phyloP scores from a whole-genome alignment of 2,329 filamentous ascomycete genomes.

The Coniochaeta ligniaria region DNA sequence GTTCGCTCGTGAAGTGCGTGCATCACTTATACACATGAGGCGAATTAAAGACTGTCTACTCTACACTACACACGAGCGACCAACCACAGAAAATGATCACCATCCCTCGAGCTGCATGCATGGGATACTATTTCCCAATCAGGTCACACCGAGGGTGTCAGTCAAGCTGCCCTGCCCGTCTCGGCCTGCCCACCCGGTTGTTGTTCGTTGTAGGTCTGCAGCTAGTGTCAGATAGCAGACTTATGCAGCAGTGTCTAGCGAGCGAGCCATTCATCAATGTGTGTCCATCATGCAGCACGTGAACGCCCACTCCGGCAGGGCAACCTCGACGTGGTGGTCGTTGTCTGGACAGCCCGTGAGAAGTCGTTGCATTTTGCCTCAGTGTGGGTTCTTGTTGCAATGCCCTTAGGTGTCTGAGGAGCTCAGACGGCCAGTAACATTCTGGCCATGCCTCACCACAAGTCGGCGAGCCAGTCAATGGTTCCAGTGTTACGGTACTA shows the following conservation, averaged over 20 bases:
- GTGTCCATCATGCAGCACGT: background rate
- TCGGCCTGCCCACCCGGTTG: background rate
- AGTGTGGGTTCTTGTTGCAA: background rate
- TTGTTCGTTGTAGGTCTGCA: background rate
- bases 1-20: background rate
- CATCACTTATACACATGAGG: background rate
- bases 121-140: background rate
- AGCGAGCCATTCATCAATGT: background rate
- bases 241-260: background rate
- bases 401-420: background rate
- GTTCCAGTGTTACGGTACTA: background rate
- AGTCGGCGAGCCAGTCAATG: background rate
- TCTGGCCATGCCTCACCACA: background rate
- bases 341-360: background rate
- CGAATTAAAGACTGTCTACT: background rate
- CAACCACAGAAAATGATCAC: background rate
- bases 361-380: background rate
- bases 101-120: background rate
- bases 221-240: background rate
- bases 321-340: background rate
- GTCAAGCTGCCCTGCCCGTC: background rate
- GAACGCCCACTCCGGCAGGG: background rate
- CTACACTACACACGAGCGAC: background rate
- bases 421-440: background rate
- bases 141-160: background rate